Conservation (phyloP, 768 basidiomycete genomes). For the Russula virescens region DNA sequence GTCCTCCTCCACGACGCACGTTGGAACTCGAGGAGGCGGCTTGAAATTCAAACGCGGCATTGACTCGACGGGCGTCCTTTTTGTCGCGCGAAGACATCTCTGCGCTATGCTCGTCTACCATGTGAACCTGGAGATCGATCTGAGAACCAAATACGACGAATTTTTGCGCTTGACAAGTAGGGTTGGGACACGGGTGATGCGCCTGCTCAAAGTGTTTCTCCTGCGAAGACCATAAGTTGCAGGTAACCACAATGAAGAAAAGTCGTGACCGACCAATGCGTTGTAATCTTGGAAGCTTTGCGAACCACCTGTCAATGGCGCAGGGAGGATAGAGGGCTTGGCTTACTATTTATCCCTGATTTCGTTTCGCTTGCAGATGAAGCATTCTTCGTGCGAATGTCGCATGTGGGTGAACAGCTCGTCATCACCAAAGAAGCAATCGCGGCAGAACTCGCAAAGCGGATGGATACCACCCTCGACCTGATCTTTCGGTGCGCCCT, state of each 20-base stretch:
- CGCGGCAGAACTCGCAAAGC: constrained; percentile 83
- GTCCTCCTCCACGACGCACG: constrained; percentile 35
- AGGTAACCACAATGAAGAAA: background rate
- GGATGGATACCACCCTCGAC: constrained; percentile 73
- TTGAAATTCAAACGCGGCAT: constrained; percentile 61
- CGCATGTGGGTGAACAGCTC: constrained; percentile 93
- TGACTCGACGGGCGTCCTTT: constrained; percentile 61
- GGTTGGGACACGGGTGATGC: constrained; percentile 74
- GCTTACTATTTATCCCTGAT: constrained; percentile 80
- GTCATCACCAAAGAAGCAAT: constrained; percentile 90
- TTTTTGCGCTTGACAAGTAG: constrained; percentile 74
- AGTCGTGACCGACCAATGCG: constrained; percentile 46
- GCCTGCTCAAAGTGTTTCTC: constrained; percentile 69
- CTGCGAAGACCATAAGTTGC: constrained; percentile 33
- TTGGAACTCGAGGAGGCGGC: constrained; percentile 32
- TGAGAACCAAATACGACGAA: constrained; percentile 90
- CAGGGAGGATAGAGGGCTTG: background rate
- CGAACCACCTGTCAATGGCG: background rate
- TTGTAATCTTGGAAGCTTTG: constrained; percentile 73
- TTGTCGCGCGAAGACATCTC: constrained; percentile 67
- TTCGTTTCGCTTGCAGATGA: constrained; percentile 83
- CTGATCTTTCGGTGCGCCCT: constrained; percentile 43
- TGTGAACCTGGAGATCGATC: constrained; percentile 88
- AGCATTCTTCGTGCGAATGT: constrained; percentile 92
- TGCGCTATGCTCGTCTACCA: constrained; percentile 75